Evolutionary conservation across 2,329 filamentous ascomycete genomes (phyloP), one percentile per base, ranked within the genome.

Genomic region (Diplodia scrobiculata): DNA sequence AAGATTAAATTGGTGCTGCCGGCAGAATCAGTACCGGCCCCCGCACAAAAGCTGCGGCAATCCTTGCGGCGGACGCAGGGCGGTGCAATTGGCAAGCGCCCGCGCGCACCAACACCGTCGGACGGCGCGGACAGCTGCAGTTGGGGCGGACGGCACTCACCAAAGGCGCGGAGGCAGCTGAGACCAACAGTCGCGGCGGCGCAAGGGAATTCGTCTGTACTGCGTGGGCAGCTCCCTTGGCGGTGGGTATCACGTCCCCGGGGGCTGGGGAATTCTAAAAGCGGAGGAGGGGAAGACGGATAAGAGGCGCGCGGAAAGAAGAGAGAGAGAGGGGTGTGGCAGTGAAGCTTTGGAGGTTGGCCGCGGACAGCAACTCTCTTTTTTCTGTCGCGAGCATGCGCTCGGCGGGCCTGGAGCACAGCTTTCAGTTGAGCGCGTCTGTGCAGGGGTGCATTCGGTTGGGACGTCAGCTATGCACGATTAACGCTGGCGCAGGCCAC

Each of bases 381-480:
- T 63, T 63, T 53, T 63, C 60, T 53, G 34, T 62, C 58, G 48
- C 45, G 55, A 51, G 41, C 58, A 36, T 50, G 55, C 55, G 55
- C 55, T 11, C 13, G 45, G 58, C 58, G 58, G 58, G 29, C 58
- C 11, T 25, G 41, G 21, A 62, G 36, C 58, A 32, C 17, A 34
- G 58, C 38, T 51, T 64, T 48, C 36, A 50, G 59, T 67, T 67
- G 66, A 65, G 59, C 51, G 66, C 65, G 34, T 38, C 59, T 51
- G 51, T 54, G 66, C 66, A 67, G 65, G 65, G 65, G 65, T 66
- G 54, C 45, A 66, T 66, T 63, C 65, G 65, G 55, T 66, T 63
- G 65, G 65, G 58, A 66, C 65, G 65, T 66, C 65, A 62, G 65
- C 47, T 63, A 66, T 66, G 65, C 65, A 65, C 54, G 36, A 34